Percentiles rank a stretch among this genome's conserved stretches.
phyloP scores from a whole-genome alignment of 768 basidiomycete species.

The Rhizopogon vesiculosus region DNA sequence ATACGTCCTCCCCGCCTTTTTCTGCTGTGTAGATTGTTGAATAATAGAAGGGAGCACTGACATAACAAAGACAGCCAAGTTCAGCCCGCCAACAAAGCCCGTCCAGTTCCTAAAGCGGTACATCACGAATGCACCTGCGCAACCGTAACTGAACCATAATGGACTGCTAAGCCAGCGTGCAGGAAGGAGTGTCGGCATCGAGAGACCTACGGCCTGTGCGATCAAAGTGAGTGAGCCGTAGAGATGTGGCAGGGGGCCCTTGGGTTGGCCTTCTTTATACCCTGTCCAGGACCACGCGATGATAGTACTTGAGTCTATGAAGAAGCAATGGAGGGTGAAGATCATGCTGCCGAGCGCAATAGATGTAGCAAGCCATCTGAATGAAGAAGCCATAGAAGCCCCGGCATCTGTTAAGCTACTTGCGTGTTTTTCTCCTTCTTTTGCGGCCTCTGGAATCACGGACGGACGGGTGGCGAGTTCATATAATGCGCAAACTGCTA shows the following conservation, averaged over 20 bases:
- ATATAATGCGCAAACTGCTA: constrained; percentile 54
- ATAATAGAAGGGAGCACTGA: constrained; percentile 56
- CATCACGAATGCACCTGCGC: constrained; percentile 48
- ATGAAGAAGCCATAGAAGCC: neutral
- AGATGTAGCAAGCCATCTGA: constrained; percentile 36
- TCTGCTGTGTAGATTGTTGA: constrained; percentile 37
- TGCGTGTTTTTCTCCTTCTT: constrained; percentile 3
- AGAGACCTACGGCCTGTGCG: constrained; percentile 54
- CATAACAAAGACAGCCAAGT: constrained; percentile 58
- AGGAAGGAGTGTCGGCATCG: constrained; percentile 33
- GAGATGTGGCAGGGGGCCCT: constrained; percentile 69
- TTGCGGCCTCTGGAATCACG: constrained; percentile 8
- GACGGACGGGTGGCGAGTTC: constrained; percentile 48
- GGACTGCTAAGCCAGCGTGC: constrained; percentile 34
- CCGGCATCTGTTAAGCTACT: neutral
- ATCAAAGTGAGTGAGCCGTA: constrained; percentile 67
- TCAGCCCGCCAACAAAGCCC: constrained; percentile 67
- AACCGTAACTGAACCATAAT: constrained; percentile 51
- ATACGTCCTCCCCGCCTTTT: constrained; percentile 43
- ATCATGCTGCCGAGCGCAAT: constrained; percentile 64
- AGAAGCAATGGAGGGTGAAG: constrained; percentile 67
- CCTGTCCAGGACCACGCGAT: constrained; percentile 90
- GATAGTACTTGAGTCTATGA: constrained; percentile 73
- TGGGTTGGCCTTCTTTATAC: constrained; percentile 54
- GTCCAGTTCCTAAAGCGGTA: constrained; percentile 61